Conservation (phyloP, 306 rosid species). For the Cyclanthera cordifolia region DNA sequence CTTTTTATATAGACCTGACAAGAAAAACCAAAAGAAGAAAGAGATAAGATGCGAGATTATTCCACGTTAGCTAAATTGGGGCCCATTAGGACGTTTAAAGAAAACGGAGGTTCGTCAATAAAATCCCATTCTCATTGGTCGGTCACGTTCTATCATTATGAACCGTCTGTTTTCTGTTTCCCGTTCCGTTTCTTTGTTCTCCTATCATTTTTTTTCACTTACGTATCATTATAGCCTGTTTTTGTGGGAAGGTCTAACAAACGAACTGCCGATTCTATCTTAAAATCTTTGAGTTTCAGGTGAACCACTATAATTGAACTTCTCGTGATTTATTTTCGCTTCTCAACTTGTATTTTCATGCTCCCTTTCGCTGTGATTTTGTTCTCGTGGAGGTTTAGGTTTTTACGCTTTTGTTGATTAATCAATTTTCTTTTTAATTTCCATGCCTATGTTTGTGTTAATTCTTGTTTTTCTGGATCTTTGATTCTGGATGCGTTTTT, state of each 20-base stretch:
- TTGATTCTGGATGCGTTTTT: neutral
- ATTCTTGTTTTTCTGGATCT: neutral
- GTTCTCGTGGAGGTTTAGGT: neutral
- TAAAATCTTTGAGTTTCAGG: neutral
- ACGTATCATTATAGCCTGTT: neutral
- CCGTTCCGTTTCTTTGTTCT: neutral
- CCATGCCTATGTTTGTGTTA: too few species aligned
- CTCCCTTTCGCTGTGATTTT: neutral
- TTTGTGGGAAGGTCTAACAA: neutral
- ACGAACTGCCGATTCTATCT: neutral
- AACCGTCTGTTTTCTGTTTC: neutral
- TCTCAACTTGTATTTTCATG: neutral
- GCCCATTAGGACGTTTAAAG: neutral
- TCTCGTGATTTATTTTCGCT: neutral
- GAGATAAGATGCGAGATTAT: neutral
- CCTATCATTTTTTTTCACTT: neutral
- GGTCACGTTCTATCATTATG: neutral
- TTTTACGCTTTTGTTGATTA: neutral
- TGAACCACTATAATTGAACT: neutral
- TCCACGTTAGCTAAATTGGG: constrained; percentile 1
- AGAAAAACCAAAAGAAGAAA: neutral
- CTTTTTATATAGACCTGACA: too few species aligned
- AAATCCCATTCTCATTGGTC: neutral
- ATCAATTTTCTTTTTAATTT: too few species aligned
- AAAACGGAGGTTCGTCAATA: constrained; percentile 1